phyloP scores from a whole-genome alignment of 768 basidiomycete genomes.

The Mycena haematopus region DNA sequence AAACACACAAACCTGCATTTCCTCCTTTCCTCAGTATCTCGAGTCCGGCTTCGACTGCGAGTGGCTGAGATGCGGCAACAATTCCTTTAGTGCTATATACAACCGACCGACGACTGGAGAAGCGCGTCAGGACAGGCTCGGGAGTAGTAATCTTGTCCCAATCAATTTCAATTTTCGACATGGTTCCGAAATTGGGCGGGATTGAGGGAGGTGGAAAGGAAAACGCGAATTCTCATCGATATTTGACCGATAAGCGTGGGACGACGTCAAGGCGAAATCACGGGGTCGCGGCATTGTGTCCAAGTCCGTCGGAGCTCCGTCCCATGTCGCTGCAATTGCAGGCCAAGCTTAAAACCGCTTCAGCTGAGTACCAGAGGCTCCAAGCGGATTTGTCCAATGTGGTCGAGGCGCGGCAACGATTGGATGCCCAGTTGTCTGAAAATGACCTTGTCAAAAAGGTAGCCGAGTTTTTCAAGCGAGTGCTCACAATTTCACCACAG shows the following conservation, averaged over 20 bases:
- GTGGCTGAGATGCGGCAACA: slow-evolving; percentile 88
- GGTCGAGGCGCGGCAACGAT: slow-evolving; percentile 81
- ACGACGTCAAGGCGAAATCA: background rate
- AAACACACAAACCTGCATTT: slow-evolving; percentile 78
- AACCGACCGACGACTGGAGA: slow-evolving; percentile 85
- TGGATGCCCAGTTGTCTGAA: slow-evolving; percentile 92
- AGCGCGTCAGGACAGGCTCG: slow-evolving; percentile 68
- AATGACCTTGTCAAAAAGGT: slow-evolving; percentile 94
- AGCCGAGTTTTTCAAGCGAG: slow-evolving; percentile 16
- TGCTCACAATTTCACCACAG: background rate
- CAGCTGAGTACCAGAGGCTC: slow-evolving; percentile 80
- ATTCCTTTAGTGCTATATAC: slow-evolving; percentile 88
- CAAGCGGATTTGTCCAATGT: slow-evolving; percentile 74
- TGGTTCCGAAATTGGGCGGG: slow-evolving; percentile 29
- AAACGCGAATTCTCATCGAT: slow-evolving; percentile 1
- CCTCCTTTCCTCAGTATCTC: slow-evolving; percentile 93
- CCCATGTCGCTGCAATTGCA: slow-evolving; percentile 56
- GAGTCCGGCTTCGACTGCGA: slow-evolving; percentile 89
- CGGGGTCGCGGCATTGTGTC: slow-evolving; percentile 5
- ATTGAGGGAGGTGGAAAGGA: background rate
- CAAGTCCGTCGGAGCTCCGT: slow-evolving; percentile 14
- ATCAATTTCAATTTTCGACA: slow-evolving; percentile 47
- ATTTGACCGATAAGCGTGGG: background rate
- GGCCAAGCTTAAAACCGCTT: slow-evolving; percentile 67
- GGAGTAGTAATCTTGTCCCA: slow-evolving; percentile 73